Conservation (phyloP, 495 filamentous ascomycete genomes). For the Aspergillus cavernicola region DNA sequence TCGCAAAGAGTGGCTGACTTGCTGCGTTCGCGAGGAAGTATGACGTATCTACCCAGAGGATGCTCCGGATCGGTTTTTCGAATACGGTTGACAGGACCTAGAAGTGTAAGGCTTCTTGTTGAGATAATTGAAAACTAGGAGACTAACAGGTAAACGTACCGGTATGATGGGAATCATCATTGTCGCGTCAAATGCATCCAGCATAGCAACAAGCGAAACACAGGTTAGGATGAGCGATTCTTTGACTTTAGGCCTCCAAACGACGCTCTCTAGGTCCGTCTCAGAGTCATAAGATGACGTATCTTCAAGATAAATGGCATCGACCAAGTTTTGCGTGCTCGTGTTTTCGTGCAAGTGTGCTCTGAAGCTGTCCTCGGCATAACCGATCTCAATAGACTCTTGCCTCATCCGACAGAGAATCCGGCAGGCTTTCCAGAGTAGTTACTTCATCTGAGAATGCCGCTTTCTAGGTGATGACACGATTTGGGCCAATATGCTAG, state of each 20-base stretch:
- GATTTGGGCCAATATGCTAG: too few species aligned
- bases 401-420: conserved; percentile 13
- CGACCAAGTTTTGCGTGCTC: conserved; percentile 11
- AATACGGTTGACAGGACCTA: conserved; percentile 30
- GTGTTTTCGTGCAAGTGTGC: conserved; percentile 6
- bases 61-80: conserved; percentile 25
- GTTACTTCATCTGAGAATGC: conserved; percentile 4
- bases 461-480: neutral
- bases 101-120: neutral
- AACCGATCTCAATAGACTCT: conserved; percentile 15
- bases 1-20: conserved; percentile 37
- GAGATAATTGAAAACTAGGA: neutral
- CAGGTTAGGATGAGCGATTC: conserved; percentile 35
- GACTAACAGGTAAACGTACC: conserved; percentile 11
- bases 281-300: conserved; percentile 6
- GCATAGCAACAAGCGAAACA: conserved; percentile 32
- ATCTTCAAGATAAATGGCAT: conserved; percentile 1
- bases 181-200: conserved; percentile 40
- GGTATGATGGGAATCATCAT: conserved; percentile 28
- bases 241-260: conserved; percentile 25
- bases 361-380: conserved; percentile 25
- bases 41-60: conserved; percentile 39
- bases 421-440: neutral
- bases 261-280: conserved; percentile 6
- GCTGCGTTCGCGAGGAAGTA: conserved; percentile 38